These are phyloP conservation scores for Alternaria sp. DNA, from an alignment of 2,329 filamentous ascomycete species.

Conservation along the genomic window DNA sequence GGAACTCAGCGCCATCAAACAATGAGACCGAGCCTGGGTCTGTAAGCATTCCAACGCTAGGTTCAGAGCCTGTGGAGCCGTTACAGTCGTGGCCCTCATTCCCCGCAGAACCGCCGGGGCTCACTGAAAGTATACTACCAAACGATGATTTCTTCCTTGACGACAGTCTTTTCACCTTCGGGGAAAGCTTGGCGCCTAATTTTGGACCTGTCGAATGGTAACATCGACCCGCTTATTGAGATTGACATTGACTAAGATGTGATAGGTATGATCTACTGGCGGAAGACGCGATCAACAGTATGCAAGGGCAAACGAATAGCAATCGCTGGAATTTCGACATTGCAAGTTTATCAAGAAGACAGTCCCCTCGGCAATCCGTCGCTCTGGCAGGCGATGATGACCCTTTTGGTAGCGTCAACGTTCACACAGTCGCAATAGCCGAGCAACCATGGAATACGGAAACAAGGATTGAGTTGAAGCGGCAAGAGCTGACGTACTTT, in stretches of 20 bases:
- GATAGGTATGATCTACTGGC: constrained; percentile 53
- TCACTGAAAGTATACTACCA: constrained; percentile 25
- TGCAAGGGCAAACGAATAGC: constrained; percentile 39
- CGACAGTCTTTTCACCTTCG: constrained; percentile 32
- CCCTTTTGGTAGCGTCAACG: constrained; percentile 4
- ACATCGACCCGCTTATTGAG: background rate
- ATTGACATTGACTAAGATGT: background rate
- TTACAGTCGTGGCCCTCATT: constrained; percentile 24
- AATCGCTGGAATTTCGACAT: constrained; percentile 49
- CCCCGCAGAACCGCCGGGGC: constrained; percentile 13
- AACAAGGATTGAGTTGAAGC: constrained; percentile 33
- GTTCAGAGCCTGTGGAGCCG: constrained; percentile 9
- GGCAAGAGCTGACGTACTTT: constrained; percentile 48
- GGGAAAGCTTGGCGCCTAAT: constrained; percentile 42
- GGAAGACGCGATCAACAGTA: constrained; percentile 49
- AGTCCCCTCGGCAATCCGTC: constrained; percentile 31
- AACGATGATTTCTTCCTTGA: constrained; percentile 34
- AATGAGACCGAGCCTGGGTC: background rate
- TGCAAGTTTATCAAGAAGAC: constrained; percentile 52
- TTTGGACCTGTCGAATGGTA: constrained; percentile 54
- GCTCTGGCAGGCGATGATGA: constrained; percentile 33
- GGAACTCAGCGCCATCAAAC: constrained; percentile 2
- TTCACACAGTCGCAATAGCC: constrained; percentile 5
- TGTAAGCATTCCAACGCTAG: constrained; percentile 8
- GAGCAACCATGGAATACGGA: constrained; percentile 34